Base-by-base conservation (phyloP, 805 yeast genomes). In the Hanseniaspora lachancei region DNA sequence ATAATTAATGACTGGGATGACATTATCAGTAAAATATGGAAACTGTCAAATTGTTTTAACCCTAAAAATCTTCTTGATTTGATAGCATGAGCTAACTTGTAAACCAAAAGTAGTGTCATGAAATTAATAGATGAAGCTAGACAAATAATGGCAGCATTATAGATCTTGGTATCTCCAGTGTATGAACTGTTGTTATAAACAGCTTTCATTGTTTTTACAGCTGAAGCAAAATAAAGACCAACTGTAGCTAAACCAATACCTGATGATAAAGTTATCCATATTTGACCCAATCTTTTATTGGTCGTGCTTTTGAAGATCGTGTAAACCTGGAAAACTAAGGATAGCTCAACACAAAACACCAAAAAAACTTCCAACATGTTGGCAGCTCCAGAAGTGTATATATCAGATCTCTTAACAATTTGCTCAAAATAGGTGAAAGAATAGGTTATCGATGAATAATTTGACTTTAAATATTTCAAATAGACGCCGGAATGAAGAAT, bases 11-110 rank as follows among this genome's bases (percentile, higher is more conserved):
- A 81, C 67, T 93, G 97, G 15, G 80, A 69, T 0, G 87, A 72
- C 91, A 86, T 86, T 55, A 89, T 83, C 57, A 87, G 69, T 47
- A 93, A 69, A 38, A 89, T 79, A 66, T 88, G 96, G 66, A 86
- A 79, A 27, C 86, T 80, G 59, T 84, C 89, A 63, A 89, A 87
- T 65, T 87, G 95, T 63, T 76, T 80, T 58, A 88, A 71, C 0
- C 98, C 98, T 50, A 89, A 66, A 59, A 71, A 77, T 54, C 88
- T 74, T 67, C 98, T 77, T 5, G 87, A 76, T 57, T 80, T 74
- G 27, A 87, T 77, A 0, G 96, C 95, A 47, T 77, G 55, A 27
- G 74, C 65, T 51, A 93, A 73, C 66, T 91, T 93, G n/a, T 71
- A 62, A 6, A 81, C 66, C 39, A 91, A 72, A 35, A 86, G 69